A percentile compares a stretch with the other conserved stretches of the same genome.
phyloP scores from a whole-genome alignment of 257 asterid genomes.

The Nicotiana benthamiana region DNA sequence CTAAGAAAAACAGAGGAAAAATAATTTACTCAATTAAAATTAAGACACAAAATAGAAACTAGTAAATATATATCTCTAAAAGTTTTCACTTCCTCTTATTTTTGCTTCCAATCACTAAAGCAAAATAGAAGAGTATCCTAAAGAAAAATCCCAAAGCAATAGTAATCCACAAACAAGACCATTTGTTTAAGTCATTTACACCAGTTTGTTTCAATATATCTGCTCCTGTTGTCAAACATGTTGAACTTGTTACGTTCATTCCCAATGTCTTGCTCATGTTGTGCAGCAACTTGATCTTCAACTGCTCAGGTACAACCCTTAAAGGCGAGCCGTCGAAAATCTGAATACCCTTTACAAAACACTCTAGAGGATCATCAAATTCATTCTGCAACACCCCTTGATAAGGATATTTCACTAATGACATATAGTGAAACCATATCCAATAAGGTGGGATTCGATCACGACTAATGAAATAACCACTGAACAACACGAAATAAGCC shows the following conservation, averaged over 20 bases:
- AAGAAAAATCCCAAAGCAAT: constrained; percentile 25
- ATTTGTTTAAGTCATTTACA: constrained; percentile 24
- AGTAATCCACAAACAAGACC: constrained; percentile 31
- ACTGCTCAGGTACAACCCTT: constrained; percentile 14
- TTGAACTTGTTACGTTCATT: constrained; percentile 23
- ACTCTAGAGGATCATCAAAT: constrained; percentile 21
- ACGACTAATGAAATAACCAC: constrained; percentile 31
- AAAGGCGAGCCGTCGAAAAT: constrained; percentile 30
- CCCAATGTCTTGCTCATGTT: constrained; percentile 27
- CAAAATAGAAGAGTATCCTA: constrained; percentile 30
- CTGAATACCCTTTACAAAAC: constrained; percentile 32
- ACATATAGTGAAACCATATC: constrained; percentile 38
- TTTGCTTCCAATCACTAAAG: constrained; percentile 39
- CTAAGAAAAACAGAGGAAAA: neutral
- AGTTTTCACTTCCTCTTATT: constrained; percentile 27
- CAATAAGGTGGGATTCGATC: constrained; percentile 32
- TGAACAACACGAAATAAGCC: constrained; percentile 32
- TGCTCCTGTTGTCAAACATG: constrained; percentile 28
- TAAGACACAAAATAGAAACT: neutral
- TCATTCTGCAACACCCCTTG: constrained; percentile 37
- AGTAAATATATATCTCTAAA: neutral
- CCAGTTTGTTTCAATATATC: constrained; percentile 33
- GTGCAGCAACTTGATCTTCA: constrained; percentile 25
- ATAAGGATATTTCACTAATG: constrained; percentile 35
- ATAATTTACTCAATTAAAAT: neutral